phyloP scores from a whole-genome alignment of 805 yeast genomes.

The Hanseniaspora hatyaiensis region DNA sequence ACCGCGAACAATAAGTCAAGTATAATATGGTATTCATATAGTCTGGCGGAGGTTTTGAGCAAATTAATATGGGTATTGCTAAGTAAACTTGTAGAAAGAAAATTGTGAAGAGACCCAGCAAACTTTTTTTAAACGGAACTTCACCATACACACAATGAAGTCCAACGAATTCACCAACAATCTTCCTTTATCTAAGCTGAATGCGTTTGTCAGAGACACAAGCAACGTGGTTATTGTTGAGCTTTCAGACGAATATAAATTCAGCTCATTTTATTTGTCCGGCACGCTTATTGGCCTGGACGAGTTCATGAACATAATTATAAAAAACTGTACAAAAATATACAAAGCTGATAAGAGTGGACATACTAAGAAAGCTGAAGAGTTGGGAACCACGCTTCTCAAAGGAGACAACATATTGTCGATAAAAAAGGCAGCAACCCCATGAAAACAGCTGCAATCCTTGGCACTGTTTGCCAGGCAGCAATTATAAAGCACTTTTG shows the following conservation, averaged over 20 bases:
- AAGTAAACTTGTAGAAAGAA: too few species aligned
- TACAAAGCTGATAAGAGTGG: constrained; percentile 28
- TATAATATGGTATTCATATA: too few species aligned
- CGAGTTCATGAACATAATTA: constrained; percentile 83
- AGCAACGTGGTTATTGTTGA: neutral
- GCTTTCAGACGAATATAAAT: constrained; percentile 5
- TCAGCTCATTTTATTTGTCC: constrained; percentile 28
- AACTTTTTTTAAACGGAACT: too few species aligned
- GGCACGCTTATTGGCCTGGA: constrained; percentile 89
- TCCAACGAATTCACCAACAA: neutral
- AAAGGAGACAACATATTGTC: constrained; percentile 92
- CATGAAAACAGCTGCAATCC: too few species aligned
- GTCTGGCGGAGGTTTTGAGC: too few species aligned
- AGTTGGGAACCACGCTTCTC: constrained; percentile 59
- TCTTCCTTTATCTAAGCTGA: neutral
- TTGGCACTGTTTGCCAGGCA: too few species aligned
- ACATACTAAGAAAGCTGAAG: neutral
- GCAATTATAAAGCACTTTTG: too few species aligned
- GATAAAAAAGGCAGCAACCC: too few species aligned
- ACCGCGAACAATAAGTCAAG: too few species aligned
- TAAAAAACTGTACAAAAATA: constrained; percentile 55
- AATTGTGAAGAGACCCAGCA: too few species aligned
- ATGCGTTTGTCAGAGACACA: neutral
- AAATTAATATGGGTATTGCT: too few species aligned
- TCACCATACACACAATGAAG: neutral